These are phyloP conservation scores for Syzygium jambos DNA, from an alignment of 345 rosid species.

Conservation along the genomic window DNA sequence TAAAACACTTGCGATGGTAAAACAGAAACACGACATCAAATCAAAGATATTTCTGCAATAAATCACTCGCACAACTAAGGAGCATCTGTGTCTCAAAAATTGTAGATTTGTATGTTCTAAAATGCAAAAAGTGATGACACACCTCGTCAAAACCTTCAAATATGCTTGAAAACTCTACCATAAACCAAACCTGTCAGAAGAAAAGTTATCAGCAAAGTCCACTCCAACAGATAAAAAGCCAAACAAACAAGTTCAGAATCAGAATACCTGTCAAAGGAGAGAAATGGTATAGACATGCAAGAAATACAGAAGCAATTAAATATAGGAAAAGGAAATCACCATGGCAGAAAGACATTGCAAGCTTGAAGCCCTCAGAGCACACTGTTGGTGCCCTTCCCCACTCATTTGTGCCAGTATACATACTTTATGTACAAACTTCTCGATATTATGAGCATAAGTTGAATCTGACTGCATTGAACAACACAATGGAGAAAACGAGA, in stretches of 20 bases:
- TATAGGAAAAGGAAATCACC: slow-evolving; percentile 28
- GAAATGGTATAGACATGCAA: background rate
- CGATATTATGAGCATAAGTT: slow-evolving; percentile 67
- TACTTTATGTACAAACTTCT: slow-evolving; percentile 58
- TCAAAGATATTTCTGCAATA: background rate
- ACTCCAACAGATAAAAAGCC: background rate
- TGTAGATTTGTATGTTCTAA: background rate
- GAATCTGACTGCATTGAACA: slow-evolving; percentile 57
- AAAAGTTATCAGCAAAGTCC: background rate
- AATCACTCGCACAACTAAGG: background rate
- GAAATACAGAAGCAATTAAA: background rate
- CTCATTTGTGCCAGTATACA: slow-evolving; percentile 53
- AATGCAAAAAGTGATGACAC: slow-evolving; percentile 7
- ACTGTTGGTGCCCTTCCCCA: slow-evolving; percentile 39
- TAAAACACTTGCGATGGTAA: background rate
- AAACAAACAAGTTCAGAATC: background rate
- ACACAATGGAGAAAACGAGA: background rate
- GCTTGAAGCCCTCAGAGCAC: slow-evolving; percentile 57
- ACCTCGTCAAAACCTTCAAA: slow-evolving; percentile 83
- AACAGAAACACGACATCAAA: background rate
- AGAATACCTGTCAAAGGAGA: background rate
- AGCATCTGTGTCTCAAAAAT: background rate
- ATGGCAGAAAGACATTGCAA: slow-evolving; percentile 93
- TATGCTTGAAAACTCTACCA: slow-evolving; percentile 64
- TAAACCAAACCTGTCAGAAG: slow-evolving; percentile 81